Conservation (phyloP, 1,284 basidiomycete species). For the Pisolithus thermaeus region DNA sequence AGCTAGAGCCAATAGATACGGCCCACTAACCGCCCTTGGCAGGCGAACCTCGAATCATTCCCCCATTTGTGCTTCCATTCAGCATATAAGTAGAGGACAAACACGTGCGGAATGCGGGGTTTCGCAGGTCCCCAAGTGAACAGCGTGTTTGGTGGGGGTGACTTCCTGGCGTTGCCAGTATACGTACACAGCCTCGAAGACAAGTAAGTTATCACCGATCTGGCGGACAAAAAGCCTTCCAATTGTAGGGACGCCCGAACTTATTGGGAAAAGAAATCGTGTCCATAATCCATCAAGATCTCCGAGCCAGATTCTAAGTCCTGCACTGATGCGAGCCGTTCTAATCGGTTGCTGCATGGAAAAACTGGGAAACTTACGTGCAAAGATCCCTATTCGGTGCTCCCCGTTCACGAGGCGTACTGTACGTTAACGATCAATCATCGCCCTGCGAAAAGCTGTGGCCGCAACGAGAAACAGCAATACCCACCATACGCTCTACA, state of each 20-base stretch:
- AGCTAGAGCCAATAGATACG: too few relatives aligned
- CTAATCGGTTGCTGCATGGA: neutral
- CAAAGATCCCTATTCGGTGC: conserved; percentile 51
- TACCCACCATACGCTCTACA: conserved; percentile 40
- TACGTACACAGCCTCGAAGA: neutral
- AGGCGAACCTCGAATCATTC: too few relatives aligned
- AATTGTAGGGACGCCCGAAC: neutral
- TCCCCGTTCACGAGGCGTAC: conserved; percentile 55
- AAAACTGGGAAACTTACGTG: conserved; percentile 33
- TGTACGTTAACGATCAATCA: conserved; percentile 21
- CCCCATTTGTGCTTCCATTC: too few relatives aligned
- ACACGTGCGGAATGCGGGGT: too few relatives aligned
- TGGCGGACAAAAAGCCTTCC: neutral
- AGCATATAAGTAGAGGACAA: too few relatives aligned
- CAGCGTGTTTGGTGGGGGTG: too few relatives aligned
- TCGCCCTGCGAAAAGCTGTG: neutral
- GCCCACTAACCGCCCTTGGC: too few relatives aligned
- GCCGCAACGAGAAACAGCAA: neutral
- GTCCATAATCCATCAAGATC: conserved; percentile 48
- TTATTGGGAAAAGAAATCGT: conserved; percentile 33
- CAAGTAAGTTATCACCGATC: neutral
- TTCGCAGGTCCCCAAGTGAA: too few relatives aligned
- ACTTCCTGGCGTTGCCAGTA: too few relatives aligned
- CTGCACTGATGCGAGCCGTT: conserved; percentile 21
- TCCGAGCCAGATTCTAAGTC: conserved; percentile 38